These are phyloP conservation scores for Fusarium udum DNA, from an alignment of 2,329 filamentous ascomycete genomes.

Conservation along the genomic window DNA sequence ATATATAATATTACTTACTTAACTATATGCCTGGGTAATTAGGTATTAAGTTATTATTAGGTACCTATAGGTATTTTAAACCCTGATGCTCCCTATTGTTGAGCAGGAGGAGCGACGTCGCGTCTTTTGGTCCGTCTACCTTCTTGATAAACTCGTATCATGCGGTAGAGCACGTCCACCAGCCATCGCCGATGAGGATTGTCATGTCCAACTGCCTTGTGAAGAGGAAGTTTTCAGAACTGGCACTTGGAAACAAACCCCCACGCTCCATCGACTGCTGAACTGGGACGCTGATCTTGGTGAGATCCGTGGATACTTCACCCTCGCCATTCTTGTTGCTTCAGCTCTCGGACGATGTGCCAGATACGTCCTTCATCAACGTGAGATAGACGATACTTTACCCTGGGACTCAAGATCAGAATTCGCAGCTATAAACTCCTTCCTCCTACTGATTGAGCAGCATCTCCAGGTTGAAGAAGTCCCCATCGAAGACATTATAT, in stretches of 20 bases:
- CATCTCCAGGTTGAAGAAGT: neutral
- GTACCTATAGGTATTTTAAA: too few relatives aligned
- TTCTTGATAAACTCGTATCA: neutral
- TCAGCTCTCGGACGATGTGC: neutral
- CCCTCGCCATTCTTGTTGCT: neutral
- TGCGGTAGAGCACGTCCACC: neutral
- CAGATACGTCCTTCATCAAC: neutral
- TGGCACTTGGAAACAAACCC: neutral
- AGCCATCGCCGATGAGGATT: neutral
- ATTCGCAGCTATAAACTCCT: neutral
- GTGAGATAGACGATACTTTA: neutral
- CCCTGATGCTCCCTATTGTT: neutral
- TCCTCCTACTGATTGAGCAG: neutral
- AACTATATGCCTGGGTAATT: too few relatives aligned
- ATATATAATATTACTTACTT: too few relatives aligned
- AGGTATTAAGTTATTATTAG: too few relatives aligned
- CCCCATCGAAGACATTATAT: neutral
- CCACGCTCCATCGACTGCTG: neutral
- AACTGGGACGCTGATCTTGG: neutral
- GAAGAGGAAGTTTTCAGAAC: neutral
- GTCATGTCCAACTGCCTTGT: neutral
- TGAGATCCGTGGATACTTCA: neutral
- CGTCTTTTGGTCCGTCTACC: neutral
- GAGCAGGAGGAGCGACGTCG: neutral
- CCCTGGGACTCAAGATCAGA: neutral